These are phyloP conservation scores for Incumbomyces delicatus DNA, from an alignment of 2,329 filamentous ascomycete genomes.

Conservation along the genomic window DNA sequence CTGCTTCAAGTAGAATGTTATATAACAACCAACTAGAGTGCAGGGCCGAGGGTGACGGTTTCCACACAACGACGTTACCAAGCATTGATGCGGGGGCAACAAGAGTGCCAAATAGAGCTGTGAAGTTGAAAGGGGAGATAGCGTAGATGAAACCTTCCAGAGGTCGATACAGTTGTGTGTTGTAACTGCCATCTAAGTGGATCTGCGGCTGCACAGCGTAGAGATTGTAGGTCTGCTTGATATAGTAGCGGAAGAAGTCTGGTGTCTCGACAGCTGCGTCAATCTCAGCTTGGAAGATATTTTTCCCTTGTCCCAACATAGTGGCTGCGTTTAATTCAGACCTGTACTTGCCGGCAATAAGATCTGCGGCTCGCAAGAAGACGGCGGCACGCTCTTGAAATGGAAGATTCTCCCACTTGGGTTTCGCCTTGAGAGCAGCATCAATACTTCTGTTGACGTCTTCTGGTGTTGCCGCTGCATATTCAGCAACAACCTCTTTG, in stretches of 20 bases:
- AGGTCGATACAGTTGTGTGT: slow-evolving; percentile 19
- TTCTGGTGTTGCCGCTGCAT: slow-evolving; percentile 24
- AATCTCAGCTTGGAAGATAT: slow-evolving; percentile 32
- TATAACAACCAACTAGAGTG: slow-evolving; percentile 29
- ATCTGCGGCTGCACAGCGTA: slow-evolving; percentile 28
- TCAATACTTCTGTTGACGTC: slow-evolving; percentile 26
- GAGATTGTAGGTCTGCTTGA: slow-evolving; percentile 25
- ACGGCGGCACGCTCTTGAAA: slow-evolving; percentile 29
- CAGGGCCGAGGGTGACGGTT: slow-evolving; percentile 28
- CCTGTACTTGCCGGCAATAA: slow-evolving; percentile 23
- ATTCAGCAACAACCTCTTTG: slow-evolving; percentile 26
- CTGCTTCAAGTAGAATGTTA: slow-evolving; percentile 33
- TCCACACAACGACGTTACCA: slow-evolving; percentile 37
- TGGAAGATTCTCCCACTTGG: slow-evolving; percentile 25
- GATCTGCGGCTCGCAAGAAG: slow-evolving; percentile 27
- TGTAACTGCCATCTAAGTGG: slow-evolving; percentile 11
- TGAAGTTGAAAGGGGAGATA: slow-evolving; percentile 36
- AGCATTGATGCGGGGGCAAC: slow-evolving; percentile 28
- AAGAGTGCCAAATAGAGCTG: slow-evolving; percentile 31
- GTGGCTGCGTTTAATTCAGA: slow-evolving; percentile 31
- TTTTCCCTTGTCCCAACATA: slow-evolving; percentile 36
- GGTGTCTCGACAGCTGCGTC: slow-evolving; percentile 28
- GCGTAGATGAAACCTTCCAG: slow-evolving; percentile 36
- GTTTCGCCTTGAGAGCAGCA: slow-evolving; percentile 26
- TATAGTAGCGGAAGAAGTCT: slow-evolving; percentile 30